Evolutionary conservation across 352 stramenopile genomes (phyloP).

Genomic region (Phytophthora meadii): DNA sequence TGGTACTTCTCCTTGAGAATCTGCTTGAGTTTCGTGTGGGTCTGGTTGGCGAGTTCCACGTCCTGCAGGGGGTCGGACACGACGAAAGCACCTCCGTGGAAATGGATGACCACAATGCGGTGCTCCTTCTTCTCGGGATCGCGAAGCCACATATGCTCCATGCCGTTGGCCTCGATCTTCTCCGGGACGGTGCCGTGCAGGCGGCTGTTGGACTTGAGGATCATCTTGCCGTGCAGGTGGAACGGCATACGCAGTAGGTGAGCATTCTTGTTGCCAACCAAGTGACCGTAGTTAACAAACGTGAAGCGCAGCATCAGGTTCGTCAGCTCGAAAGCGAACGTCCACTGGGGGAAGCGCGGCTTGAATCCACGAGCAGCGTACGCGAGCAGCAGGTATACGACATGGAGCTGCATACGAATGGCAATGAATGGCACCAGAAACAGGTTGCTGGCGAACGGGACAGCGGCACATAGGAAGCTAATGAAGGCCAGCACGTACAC

Average conservation of each 20-base stretch:
- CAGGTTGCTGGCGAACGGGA: conserved; percentile 4
- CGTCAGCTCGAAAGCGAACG: conserved; percentile 32
- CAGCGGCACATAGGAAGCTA: conserved; percentile 8
- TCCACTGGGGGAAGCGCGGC: conserved; percentile 30
- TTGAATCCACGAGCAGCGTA: conserved; percentile 25
- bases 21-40: conserved; percentile 30
- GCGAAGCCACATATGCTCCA: conserved; percentile 31
- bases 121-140: conserved; percentile 21
- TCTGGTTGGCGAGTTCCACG: conserved; percentile 34
- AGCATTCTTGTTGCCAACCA: conserved; percentile 32
- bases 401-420: conserved; percentile 17
- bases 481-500: conserved; percentile 10
- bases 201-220: conserved; percentile 30
- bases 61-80: conserved; percentile 33
- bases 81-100: conserved; percentile 31
- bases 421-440: conserved; percentile 19
- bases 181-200: conserved; percentile 20
- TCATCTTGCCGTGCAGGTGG: conserved; percentile 28
- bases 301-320: conserved; percentile 31
- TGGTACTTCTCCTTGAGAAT: conserved; percentile 30
- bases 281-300: conserved; percentile 30
- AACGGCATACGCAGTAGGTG: conserved; percentile 21
- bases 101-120: conserved; percentile 33
- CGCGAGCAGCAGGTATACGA: conserved; percentile 5
- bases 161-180: conserved; percentile 17